Evolutionary conservation across 2,329 filamentous ascomycete species (phyloP), one percentile per base, ranked within the genome.

Genomic region (Sclerotinia sclerotiorum): DNA sequence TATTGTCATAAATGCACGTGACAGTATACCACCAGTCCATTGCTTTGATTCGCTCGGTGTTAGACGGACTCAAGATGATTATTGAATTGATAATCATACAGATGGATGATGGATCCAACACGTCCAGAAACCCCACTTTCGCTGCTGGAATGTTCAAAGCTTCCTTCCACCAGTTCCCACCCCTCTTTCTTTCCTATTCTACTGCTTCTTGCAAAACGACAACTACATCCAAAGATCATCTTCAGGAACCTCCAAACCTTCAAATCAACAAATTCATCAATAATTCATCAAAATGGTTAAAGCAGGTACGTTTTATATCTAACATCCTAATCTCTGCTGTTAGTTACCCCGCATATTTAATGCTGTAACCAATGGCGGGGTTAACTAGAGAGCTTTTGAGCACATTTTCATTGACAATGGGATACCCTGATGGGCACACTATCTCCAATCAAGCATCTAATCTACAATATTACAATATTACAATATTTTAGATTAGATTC

Each of bases 271-370:
- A 65, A 75, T 75, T 70, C 68, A 15, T 62, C 72, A 75, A 75
- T 69, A 78, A 76, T 76, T 83, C 84, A 83, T 84, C 90, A 97
- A 89, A 89, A 97, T 97, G 94, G 94, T 97, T 86, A 97, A 97
- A 88, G 94, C 94, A 84, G 92, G 93, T 97, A 88, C 79, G 91
- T 87, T 64, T 44, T 42, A 64, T 63, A 70, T 71, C 27, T 69
- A 13, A 54, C 24, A 67, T 69, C 52, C 61, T 51, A 52, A 58
- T n/a, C 46, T 21, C 39, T 58, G 15, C 68, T 52, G 55, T 67
- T 35, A 46, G 17, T 5, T 55, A 55, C 69, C 69, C 68, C 61
- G 52, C 69, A 29, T 29, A 61, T 68, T 29, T 42, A 21, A 52
- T 46, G 48, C 19, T 35, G 52, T 46, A 29, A 56, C 69, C 71